Evolutionary conservation across 225 moss, liverwort and hornwort genomes (phyloP), one percentile per base, ranked within the genome.

Genomic region (Marchantia polymorpha): DNA sequence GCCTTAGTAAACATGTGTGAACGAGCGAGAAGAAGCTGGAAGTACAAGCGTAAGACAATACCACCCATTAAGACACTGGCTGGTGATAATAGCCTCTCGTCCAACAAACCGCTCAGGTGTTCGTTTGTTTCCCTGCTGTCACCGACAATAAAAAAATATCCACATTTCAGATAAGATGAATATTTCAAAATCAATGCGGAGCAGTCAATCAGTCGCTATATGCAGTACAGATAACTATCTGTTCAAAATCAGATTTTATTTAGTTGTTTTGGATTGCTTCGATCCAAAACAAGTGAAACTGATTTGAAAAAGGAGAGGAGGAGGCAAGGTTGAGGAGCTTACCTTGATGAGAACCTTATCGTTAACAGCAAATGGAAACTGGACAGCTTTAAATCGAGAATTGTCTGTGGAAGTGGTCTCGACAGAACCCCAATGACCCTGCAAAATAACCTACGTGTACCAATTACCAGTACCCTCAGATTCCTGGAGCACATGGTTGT

Each of bases 51-150:
- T 11, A 11, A 70, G 27, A 15, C 46, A 10, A 16, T 86, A 90
- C 90, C 90, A 90, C 68, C 90, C 90, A 88, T 90, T 88, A 39
- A 90, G 85, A 83, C 86, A 90, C 53, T 90, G 90, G 39, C 77
- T 85, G 29, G 86, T 85, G 22, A 88, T 90, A 39, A 86, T 64
- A 9, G 86, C 90, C 82, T 90, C 88, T 71, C 81, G 79, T 30
- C 90, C 86, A 53, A 88, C 85, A 76, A 90, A 88, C 11, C 88
- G 88, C 52, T 90, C 90, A 49, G 86, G 90, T n/a, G 90, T 90
- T 52, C 88, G 86, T 65, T 88, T 90, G 59, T 90, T 90, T 52
- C 90, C 90, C 88, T 90, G 82, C 77, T 79, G 78, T 69, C 83
- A 48, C 30, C 75, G 60, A 60, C 17, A 58, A 80, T 46, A 26